phyloP scores from a whole-genome alignment of 2,329 filamentous ascomycete species.

The Gliomastix tumulicola region DNA sequence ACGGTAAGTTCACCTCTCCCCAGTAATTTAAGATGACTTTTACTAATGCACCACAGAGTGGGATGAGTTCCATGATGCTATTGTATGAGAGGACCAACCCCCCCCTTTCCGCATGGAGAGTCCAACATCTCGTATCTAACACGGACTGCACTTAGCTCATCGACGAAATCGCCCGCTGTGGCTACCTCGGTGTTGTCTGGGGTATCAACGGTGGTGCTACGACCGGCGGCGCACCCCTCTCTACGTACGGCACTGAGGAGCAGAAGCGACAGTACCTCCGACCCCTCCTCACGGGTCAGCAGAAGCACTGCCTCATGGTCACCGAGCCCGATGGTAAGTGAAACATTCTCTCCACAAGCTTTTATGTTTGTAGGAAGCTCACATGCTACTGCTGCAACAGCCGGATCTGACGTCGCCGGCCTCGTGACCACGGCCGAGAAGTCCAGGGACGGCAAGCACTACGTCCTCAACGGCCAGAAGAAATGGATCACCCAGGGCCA shows the following conservation, averaged over 20 bases:
- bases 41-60: conserved; percentile 37
- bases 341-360: background rate
- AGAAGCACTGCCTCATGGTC: conserved; percentile 9
- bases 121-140: too few relatives aligned
- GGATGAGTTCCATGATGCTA: conserved; percentile 51
- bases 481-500: conserved; percentile 62
- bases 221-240: conserved; percentile 57
- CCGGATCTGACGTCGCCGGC: conserved; percentile 47
- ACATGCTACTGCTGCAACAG: too few relatives aligned
- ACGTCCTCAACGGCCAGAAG: conserved; percentile 59
- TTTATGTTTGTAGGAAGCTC: too few relatives aligned
- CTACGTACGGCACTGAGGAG: conserved; percentile 52
- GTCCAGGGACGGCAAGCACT: conserved; percentile 34
- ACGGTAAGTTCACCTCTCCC: too few relatives aligned
- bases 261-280: conserved; percentile 30
- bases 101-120: too few relatives aligned
- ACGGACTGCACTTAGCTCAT: too few relatives aligned
- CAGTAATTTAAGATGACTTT: too few relatives aligned
- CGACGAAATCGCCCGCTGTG: conserved; percentile 49
- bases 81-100: too few relatives aligned
- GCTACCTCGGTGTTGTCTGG: conserved; percentile 45
- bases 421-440: conserved; percentile 55
- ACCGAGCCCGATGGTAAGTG: conserved; percentile 10
- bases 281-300: conserved; percentile 3
- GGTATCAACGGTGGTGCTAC: conserved; percentile 51